These are phyloP conservation scores for Capsella bursapastoris DNA, from an alignment of 345 rosid species.

Conservation along the genomic window DNA sequence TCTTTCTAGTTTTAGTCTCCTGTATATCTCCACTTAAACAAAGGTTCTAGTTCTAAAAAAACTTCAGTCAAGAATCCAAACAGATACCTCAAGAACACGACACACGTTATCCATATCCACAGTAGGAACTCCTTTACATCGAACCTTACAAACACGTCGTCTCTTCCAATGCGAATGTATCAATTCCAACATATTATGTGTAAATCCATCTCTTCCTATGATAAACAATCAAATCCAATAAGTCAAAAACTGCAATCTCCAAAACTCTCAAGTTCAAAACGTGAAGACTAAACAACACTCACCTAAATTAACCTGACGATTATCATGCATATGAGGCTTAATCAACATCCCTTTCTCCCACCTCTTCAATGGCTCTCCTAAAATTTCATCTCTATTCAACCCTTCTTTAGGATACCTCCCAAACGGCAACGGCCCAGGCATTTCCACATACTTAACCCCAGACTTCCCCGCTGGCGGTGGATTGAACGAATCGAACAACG, in stretches of 20 bases:
- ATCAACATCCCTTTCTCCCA: constrained; percentile 83
- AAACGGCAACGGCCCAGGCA: constrained; percentile 67
- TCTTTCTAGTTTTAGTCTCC: neutral
- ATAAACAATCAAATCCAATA: constrained; percentile 5
- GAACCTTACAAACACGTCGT: constrained; percentile 78
- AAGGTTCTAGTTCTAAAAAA: neutral
- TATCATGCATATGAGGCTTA: constrained; percentile 69
- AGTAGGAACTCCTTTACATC: constrained; percentile 89
- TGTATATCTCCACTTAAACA: constrained; percentile 8
- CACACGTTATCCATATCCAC: constrained; percentile 91
- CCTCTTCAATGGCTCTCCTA: constrained; percentile 81
- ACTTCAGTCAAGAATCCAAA: neutral
- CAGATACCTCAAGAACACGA: constrained; percentile 76
- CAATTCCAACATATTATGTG: constrained; percentile 96
- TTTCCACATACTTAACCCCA: constrained; percentile 70
- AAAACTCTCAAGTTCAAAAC: neutral
- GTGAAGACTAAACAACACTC: constrained; percentile 28
- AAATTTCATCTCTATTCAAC: constrained; percentile 66
- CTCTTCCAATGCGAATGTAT: constrained; percentile 90
- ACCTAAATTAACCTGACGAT: constrained; percentile 95
- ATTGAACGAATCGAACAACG: constrained; percentile 72
- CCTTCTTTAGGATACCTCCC: constrained; percentile 75
- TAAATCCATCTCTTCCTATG: constrained; percentile 92
- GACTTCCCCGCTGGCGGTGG: constrained; percentile 66
- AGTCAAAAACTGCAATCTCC: neutral